These are phyloP conservation scores for Turritis glabra DNA, from an alignment of 345 rosid genomes.

Conservation along the genomic window DNA sequence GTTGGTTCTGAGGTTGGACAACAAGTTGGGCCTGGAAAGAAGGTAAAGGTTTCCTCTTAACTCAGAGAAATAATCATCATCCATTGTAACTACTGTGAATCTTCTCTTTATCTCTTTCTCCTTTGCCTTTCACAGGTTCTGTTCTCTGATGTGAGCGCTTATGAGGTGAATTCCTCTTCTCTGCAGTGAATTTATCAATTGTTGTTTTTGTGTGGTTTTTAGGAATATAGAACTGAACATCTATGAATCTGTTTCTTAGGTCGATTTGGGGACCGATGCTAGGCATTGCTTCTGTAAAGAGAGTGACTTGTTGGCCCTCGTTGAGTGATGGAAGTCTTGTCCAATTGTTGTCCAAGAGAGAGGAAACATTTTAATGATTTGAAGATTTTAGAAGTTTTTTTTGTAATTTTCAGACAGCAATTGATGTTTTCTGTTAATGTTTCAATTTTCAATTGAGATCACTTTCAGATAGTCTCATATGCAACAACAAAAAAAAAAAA, in stretches of 20 bases:
- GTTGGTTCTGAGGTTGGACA: slow-evolving; percentile 71
- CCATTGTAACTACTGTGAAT: background rate
- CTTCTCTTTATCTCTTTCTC: background rate
- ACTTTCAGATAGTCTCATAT: background rate
- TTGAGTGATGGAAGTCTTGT: slow-evolving; percentile 52
- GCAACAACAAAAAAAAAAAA: no score
- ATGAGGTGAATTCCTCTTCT: slow-evolving; percentile 51
- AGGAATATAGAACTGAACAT: background rate
- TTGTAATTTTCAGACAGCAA: slow-evolving; percentile 1
- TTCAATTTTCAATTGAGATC: slow-evolving; percentile 8
- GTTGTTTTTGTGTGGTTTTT: background rate
- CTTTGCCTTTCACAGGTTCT: slow-evolving; percentile 60
- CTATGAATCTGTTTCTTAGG: slow-evolving; percentile 42
- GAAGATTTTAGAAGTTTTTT: slow-evolving; percentile 11
- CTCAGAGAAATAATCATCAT: background rate
- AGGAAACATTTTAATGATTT: background rate
- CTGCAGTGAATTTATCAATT: background rate
- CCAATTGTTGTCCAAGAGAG: background rate
- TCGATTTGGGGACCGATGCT: slow-evolving; percentile 70
- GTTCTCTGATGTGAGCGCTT: slow-evolving; percentile 81
- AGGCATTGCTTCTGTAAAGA: slow-evolving; percentile 82
- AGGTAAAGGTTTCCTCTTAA: slow-evolving; percentile 44
- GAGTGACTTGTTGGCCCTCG: slow-evolving; percentile 81
- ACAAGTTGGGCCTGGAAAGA: slow-evolving; percentile 71
- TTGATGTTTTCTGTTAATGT: background rate